A percentile compares a stretch with the other conserved stretches of the same genome.
Evolutionary conservation across 1,284 basidiomycete genomes (phyloP).

Genomic region (Microbotryum intermedium): DNA sequence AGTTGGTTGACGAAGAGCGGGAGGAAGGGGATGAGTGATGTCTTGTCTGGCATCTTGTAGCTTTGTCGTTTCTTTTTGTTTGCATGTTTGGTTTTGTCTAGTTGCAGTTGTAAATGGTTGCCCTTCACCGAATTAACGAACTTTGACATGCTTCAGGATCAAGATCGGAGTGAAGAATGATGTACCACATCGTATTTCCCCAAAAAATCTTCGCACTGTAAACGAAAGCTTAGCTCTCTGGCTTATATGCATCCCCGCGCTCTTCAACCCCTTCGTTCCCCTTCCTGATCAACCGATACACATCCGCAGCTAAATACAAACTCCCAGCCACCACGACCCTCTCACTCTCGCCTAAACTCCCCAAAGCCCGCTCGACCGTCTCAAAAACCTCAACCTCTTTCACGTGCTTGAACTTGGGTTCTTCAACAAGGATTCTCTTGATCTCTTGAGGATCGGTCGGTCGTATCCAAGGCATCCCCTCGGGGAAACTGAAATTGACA

Average conservation of each 20-base stretch:
- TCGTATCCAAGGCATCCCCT: slow-evolving; percentile 85
- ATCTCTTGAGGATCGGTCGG: slow-evolving; percentile 51
- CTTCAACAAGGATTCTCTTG: slow-evolving; percentile 38
- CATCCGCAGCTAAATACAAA: slow-evolving; percentile 80
- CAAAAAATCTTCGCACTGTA: too few relatives aligned
- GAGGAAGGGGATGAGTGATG: neutral
- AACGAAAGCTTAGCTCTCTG: too few relatives aligned
- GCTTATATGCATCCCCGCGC: too few relatives aligned
- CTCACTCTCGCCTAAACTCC: slow-evolving; percentile 35
- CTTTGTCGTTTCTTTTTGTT: too few relatives aligned
- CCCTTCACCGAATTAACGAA: too few relatives aligned
- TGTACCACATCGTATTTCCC: too few relatives aligned
- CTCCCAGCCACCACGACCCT: slow-evolving; percentile 75
- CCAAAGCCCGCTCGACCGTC: slow-evolving; percentile 26
- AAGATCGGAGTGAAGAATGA: too few relatives aligned
- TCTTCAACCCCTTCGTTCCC: neutral
- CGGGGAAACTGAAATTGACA: slow-evolving; percentile 52
- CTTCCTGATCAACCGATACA: slow-evolving; percentile 51
- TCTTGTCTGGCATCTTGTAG: too few relatives aligned
- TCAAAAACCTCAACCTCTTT: slow-evolving; percentile 15
- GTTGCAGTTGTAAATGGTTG: too few relatives aligned
- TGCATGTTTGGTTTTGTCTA: too few relatives aligned
- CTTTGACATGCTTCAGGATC: too few relatives aligned
- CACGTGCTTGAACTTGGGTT: slow-evolving; percentile 36
- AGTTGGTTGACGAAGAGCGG: neutral